Conservation (phyloP, 2,329 filamentous ascomycete genomes). For the Byssoonygena ceratinophila region DNA sequence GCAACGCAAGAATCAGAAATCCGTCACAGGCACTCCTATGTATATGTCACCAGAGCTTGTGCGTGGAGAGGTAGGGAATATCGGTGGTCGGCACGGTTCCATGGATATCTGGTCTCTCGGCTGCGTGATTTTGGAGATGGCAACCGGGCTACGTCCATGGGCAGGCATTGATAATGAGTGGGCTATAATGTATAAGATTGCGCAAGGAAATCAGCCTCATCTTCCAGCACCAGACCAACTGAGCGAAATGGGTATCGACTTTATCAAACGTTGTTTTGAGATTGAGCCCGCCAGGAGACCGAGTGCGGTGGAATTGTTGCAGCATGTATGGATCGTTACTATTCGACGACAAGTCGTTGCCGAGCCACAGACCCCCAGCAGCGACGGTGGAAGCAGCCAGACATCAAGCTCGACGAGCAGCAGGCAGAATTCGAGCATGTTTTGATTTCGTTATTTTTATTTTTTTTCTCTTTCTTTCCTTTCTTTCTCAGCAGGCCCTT, state of each 20-base stretch:
- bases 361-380: slow-evolving; percentile 32
- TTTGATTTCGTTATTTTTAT: slow-evolving; percentile 9
- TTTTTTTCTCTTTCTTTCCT: not conserved
- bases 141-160: slow-evolving; percentile 88
- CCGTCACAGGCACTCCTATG: slow-evolving; percentile 97
- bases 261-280: slow-evolving; percentile 75
- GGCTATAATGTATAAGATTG: slow-evolving; percentile 99
- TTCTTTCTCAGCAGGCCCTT: not conserved
- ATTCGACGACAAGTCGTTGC: slow-evolving; percentile 40
- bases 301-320: slow-evolving; percentile 75
- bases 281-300: slow-evolving; percentile 69
- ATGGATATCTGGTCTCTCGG: slow-evolving; percentile 55
- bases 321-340: slow-evolving; percentile 74
- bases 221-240: slow-evolving; percentile 74
- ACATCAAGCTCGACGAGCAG: slow-evolving; percentile 13
- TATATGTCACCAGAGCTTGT: slow-evolving; percentile 99
- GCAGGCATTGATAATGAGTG: slow-evolving; percentile 95
- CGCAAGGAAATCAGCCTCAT: slow-evolving; percentile 85
- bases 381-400: slow-evolving; percentile 25
- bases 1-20: slow-evolving; percentile 56
- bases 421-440: slow-evolving; percentile 19
- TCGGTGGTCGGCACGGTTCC: slow-evolving; percentile 61
- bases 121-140: slow-evolving; percentile 87
- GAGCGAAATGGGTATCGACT: slow-evolving; percentile 73
- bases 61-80: slow-evolving; percentile 69